Evolutionary conservation across 75 land plant genomes (phyloP).

Genomic region (Pseudotsuga menziesii): DNA sequence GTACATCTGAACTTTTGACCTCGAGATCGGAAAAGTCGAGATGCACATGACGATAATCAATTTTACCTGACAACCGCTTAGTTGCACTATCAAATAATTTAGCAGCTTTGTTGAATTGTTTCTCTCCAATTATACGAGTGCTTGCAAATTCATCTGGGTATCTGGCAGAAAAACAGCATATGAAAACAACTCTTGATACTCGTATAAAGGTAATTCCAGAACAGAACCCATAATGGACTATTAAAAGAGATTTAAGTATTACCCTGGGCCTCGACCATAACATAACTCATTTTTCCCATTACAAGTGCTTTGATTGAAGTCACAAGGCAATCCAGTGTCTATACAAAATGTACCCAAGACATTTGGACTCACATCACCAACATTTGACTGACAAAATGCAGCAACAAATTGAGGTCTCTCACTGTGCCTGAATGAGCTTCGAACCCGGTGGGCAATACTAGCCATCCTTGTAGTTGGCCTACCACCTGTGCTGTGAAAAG

Average conservation of each 20-base stretch:
- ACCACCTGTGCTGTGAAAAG: slow-evolving; percentile 52
- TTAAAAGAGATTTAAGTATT: slow-evolving; percentile 7
- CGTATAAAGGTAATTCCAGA: neutral
- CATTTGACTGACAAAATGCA: slow-evolving; percentile 98
- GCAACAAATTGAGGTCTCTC: slow-evolving; percentile 67
- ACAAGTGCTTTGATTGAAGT: slow-evolving; percentile 99
- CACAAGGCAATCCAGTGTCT: slow-evolving; percentile 92
- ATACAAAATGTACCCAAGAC: slow-evolving; percentile 84
- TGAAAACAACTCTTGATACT: neutral
- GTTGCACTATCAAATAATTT: slow-evolving; percentile 46
- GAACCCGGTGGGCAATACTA: slow-evolving; percentile 59
- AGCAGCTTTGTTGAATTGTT: slow-evolving; percentile 55
- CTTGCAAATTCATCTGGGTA: slow-evolving; percentile 83
- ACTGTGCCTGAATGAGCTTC: slow-evolving; percentile 44
- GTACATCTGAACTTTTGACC: slow-evolving; percentile 25
- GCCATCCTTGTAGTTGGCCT: slow-evolving; percentile 31
- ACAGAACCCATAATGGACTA: neutral
- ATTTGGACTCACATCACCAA: slow-evolving; percentile 98
- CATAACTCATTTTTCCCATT: slow-evolving; percentile 92
- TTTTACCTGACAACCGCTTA: slow-evolving; percentile 51
- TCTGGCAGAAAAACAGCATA: slow-evolving; percentile 19
- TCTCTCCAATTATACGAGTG: slow-evolving; percentile 67
- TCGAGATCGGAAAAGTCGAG: slow-evolving; percentile 54
- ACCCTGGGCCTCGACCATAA: slow-evolving; percentile 99
- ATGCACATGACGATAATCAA: slow-evolving; percentile 60